Evolutionary conservation across 169 alveolate species (phyloP), one percentile per base, ranked within the genome.

Genomic region (Plasmodium ovale): DNA sequence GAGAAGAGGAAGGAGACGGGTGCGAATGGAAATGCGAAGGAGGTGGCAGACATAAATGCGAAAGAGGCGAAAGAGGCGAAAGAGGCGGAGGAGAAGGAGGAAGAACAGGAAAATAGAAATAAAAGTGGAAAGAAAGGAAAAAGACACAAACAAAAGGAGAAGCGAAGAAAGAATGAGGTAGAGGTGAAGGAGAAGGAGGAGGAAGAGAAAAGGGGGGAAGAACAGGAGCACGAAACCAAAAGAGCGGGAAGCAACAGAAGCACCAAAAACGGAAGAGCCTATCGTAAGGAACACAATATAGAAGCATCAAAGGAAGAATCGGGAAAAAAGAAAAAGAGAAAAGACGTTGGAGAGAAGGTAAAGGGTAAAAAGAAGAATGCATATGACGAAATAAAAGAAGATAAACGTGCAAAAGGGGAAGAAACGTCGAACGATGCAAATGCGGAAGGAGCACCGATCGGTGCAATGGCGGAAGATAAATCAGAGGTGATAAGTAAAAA

Each of bases 1-100:
- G 25, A 29, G 85, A 54, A 37, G 25, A 74, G 5, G 71, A 89
- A 47, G 19, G 19, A 23, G 56, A 58, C 4, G 92, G 31, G 37
- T n/a, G 73, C 10, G 37, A 16, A 7, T 0, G 49, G 0, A 2
- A n/a, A 21, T 35, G 29, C 10, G n/a, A 16, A 84, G 27, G 59
- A 12, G 31, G 42, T n/a, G 47, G 44, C 4, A 0, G 7, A 35
- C 2, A 0, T 29, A 35, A 31, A 59, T 12, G 21, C 7, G 51
- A 23, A 0, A 37, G 21, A 0, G 21, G n/a, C 3, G 44, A 65
- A 14, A 0, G 9, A 44, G 37, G 1, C 16, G 27, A 44, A 23
- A 54, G 9, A 37, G 14, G 37, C 7, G 39, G 54, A 31, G 82
- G 25, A 3, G 42, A 68, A 33, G 33, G 71, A 59, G 79, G 27